These are phyloP conservation scores for Amniculicola lignicola DNA, from an alignment of 495 filamentous ascomycete species.

Conservation along the genomic window DNA sequence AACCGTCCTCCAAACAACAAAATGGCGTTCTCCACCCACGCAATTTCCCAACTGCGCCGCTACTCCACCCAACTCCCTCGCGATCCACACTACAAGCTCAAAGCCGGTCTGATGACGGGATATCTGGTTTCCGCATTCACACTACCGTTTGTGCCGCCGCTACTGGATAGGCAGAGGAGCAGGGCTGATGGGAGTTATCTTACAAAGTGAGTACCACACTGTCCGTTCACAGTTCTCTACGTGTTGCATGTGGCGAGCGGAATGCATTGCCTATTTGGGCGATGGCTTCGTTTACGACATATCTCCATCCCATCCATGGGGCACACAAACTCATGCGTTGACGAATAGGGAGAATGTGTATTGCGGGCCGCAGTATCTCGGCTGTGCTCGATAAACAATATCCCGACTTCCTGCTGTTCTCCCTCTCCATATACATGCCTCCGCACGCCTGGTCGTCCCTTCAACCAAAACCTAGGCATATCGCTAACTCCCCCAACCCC, in stretches of 20 bases:
- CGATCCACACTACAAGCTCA: constrained; percentile 31
- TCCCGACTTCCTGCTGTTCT: too few species aligned
- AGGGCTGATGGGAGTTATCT: constrained; percentile 31
- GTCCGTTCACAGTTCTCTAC: background rate
- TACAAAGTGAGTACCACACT: constrained; percentile 25
- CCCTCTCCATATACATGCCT: background rate
- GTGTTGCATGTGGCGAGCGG: background rate
- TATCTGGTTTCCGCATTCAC: constrained; percentile 47
- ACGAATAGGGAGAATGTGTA: constrained; percentile 24
- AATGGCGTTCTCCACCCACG: constrained; percentile 31
- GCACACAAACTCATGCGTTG: constrained; percentile 4
- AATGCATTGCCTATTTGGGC: constrained; percentile 2
- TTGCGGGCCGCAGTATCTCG: constrained; percentile 20
- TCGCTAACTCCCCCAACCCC: background rate
- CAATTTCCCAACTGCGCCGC: constrained; percentile 26
- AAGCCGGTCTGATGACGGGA: constrained; percentile 30
- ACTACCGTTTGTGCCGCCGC: constrained; percentile 77
- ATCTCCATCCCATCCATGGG: background rate
- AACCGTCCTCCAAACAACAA: background rate
- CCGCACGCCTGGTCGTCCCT: background rate
- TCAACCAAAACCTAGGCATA: background rate
- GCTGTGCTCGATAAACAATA: constrained; percentile 17
- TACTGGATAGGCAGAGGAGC: constrained; percentile 42
- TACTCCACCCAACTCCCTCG: constrained; percentile 34
- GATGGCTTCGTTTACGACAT: background rate